phyloP scores from a whole-genome alignment of 208 protist genomes.

The Trypanosoma platydactyli region DNA sequence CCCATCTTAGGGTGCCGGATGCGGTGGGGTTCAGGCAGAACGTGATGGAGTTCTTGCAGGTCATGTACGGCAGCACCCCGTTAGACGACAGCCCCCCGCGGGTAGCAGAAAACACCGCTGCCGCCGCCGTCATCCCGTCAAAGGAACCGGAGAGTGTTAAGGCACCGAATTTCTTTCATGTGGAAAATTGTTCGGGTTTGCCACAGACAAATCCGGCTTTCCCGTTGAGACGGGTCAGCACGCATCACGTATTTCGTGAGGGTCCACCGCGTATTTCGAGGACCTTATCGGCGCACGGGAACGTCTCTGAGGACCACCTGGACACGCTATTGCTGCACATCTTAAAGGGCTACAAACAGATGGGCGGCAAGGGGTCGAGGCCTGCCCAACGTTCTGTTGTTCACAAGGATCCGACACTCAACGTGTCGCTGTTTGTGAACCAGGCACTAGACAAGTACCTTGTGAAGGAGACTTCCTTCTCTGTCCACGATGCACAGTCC shows the following conservation, averaged over 20 bases:
- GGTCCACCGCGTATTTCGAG: background rate
- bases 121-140: background rate
- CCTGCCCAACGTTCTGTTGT: background rate
- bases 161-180: too few relatives aligned
- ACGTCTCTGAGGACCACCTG: constrained; percentile 8
- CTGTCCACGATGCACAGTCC: background rate
- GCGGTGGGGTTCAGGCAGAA: constrained; percentile 2
- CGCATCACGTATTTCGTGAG: background rate
- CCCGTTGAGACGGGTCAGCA: background rate
- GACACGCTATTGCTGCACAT: constrained; percentile 15
- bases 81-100: background rate
- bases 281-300: background rate
- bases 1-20: background rate
- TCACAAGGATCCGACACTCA: background rate
- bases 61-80: constrained; percentile 9
- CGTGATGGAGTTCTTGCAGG: constrained; percentile 11
- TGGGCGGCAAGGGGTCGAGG: background rate
- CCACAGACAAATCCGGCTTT: background rate
- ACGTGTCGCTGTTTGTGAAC: constrained; percentile 14
- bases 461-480: constrained; percentile 19
- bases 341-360: constrained; percentile 13
- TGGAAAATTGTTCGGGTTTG: background rate
- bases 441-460: constrained; percentile 15
- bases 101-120: background rate
- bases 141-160: background rate